Conservation (phyloP, 768 basidiomycete genomes). For the Clitopilus passeckerianus region DNA sequence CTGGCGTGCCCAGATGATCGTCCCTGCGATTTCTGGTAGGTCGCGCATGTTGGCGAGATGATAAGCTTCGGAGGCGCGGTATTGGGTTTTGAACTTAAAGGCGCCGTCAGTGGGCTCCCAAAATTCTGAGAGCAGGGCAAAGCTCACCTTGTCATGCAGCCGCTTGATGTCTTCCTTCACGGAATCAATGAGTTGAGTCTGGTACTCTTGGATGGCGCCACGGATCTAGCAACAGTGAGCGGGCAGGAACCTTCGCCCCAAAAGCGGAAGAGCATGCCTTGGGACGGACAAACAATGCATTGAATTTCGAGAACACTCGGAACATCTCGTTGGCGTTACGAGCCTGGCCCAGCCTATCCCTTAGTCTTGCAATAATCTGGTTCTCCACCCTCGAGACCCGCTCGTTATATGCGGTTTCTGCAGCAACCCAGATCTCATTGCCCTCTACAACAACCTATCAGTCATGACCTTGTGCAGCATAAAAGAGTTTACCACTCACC, state of each 20-base stretch:
- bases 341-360: constrained; percentile 91
- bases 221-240: constrained; percentile 56
- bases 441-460: constrained; percentile 55
- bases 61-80: constrained; percentile 91
- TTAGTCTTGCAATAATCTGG: constrained; percentile 91
- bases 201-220: constrained; percentile 98
- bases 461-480: not conserved
- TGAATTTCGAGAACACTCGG: constrained; percentile 97
- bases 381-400: constrained; percentile 96
- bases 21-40: constrained; percentile 94
- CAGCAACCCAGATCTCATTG: constrained; percentile 95
- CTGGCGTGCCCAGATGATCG: constrained; percentile 99
- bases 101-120: not conserved
- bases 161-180: constrained; percentile 98
- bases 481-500: constrained; percentile 42
- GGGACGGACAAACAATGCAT: constrained; percentile 91
- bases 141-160: constrained; percentile 79
- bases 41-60: constrained; percentile 99
- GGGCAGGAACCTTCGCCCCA: not conserved
- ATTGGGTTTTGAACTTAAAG: constrained; percentile 89
- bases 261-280: constrained; percentile 52
- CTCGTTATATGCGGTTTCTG: constrained; percentile 97
- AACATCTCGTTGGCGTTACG: constrained; percentile 99
- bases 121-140: not conserved
- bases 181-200: constrained; percentile 96